A percentile compares a stretch with the other conserved stretches of the same genome.
Conservation (phyloP, 164 flowering plant species). For the Magnolia sinica region DNA sequence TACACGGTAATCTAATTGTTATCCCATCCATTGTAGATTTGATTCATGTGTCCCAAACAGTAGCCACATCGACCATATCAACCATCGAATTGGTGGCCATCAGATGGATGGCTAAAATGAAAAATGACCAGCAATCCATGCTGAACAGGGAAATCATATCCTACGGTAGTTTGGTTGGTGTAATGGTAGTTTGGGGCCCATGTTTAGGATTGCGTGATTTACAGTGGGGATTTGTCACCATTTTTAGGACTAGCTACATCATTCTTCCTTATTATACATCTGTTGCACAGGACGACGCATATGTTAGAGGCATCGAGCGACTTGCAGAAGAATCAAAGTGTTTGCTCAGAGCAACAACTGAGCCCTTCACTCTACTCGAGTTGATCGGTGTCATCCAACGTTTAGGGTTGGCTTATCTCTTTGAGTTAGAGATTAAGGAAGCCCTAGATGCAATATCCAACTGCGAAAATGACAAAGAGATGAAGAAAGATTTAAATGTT, state of each 20-base stretch:
- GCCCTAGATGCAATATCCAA: neutral
- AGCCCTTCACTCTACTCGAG: neutral
- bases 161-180: too few species aligned
- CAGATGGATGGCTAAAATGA: too few species aligned
- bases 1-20: neutral
- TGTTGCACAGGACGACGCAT: neutral
- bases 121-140: too few species aligned
- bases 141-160: too few species aligned
- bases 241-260: neutral
- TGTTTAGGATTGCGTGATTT: too few species aligned
- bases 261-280: neutral
- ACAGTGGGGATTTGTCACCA: neutral
- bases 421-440: constrained; percentile 7
- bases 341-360: neutral
- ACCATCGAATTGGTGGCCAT: neutral
- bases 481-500: neutral
- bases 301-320: neutral
- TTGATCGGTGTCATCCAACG: constrained; percentile 4
- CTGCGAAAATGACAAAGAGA: neutral
- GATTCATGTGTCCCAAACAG: too few species aligned
- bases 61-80: too few species aligned
- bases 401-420: constrained; percentile 9
- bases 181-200: too few species aligned
- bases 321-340: neutral
- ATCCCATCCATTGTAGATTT: neutral